phyloP scores from a whole-genome alignment of 1,284 basidiomycete species.

The Apiotrichum porosum region DNA sequence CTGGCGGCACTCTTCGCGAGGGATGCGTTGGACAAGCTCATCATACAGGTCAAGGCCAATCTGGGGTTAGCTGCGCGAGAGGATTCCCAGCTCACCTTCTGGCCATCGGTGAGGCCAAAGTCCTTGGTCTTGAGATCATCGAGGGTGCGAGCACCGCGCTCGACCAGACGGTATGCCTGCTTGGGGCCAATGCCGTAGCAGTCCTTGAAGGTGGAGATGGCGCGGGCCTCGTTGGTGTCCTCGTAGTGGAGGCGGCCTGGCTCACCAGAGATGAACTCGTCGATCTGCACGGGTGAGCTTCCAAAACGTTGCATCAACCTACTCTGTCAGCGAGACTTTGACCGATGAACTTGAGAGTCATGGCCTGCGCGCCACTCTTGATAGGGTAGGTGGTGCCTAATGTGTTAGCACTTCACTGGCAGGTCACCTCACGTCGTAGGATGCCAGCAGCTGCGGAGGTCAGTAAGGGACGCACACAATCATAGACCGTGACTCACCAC shows the following conservation, averaged over 20 bases:
- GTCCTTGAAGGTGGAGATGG: constrained; percentile 58
- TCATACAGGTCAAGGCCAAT: constrained; percentile 75
- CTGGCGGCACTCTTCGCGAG: constrained; percentile 66
- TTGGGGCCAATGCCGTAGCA: constrained; percentile 74
- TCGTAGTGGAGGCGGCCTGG: constrained; percentile 39
- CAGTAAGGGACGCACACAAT: too few species aligned
- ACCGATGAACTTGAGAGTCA: constrained; percentile 62
- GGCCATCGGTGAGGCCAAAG: constrained; percentile 55
- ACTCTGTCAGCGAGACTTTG: constrained; percentile 71
- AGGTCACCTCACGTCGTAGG: constrained; percentile 28
- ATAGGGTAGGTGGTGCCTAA: constrained; percentile 55
- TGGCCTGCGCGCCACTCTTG: constrained; percentile 60
- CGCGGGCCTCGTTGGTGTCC: constrained; percentile 33
- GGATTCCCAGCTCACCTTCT: constrained; percentile 50
- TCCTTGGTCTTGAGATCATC: constrained; percentile 60
- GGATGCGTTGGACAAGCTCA: constrained; percentile 68
- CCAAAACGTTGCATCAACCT: not conserved
- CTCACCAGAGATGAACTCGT: constrained; percentile 40
- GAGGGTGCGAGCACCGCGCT: constrained; percentile 68
- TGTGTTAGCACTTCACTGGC: constrained; percentile 26
- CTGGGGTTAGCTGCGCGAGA: constrained; percentile 15
- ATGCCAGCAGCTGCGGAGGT: constrained; percentile 31
- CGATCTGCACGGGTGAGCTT: constrained; percentile 28
- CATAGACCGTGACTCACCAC: constrained; percentile 17
- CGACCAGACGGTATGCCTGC: constrained; percentile 67